Conservation (phyloP, 345 rosid genomes). For the Euphorbia tirucalli region DNA sequence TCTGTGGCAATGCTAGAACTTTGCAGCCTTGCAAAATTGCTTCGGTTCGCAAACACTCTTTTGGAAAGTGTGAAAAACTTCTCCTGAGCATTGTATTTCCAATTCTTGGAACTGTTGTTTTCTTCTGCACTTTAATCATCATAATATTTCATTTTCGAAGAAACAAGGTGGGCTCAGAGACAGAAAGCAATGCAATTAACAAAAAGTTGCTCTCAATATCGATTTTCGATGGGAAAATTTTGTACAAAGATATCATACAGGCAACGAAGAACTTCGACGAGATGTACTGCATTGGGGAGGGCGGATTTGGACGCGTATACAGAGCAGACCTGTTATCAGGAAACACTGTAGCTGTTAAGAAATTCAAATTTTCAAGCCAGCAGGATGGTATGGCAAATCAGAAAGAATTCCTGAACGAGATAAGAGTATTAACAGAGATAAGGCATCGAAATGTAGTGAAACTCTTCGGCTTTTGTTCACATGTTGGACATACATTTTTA, state of each 20-base stretch:
- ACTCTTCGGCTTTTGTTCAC: slow-evolving; percentile 32
- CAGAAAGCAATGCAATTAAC: background rate
- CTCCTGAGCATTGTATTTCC: slow-evolving; percentile 17
- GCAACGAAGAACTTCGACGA: slow-evolving; percentile 19
- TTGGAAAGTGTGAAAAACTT: background rate
- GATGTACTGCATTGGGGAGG: slow-evolving; percentile 19
- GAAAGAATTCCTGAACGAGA: slow-evolving; percentile 28
- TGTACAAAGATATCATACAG: slow-evolving; percentile 20
- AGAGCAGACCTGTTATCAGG: slow-evolving; percentile 13
- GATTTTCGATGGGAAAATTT: slow-evolving; percentile 16
- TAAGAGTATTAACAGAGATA: slow-evolving; percentile 18
- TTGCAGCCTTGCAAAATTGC: slow-evolving; percentile 17
- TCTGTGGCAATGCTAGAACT: slow-evolving; percentile 28
- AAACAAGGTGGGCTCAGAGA: background rate
- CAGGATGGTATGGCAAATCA: background rate
- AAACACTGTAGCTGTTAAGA: slow-evolving; percentile 26
- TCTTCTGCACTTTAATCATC: background rate
- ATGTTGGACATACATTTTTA: slow-evolving; percentile 23
- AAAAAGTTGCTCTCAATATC: background rate
- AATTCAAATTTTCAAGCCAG: too few relatives aligned
- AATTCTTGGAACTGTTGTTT: background rate
- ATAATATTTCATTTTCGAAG: background rate
- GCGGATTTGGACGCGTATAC: slow-evolving; percentile 31
- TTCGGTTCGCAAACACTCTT: background rate
- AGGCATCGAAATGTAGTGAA: slow-evolving; percentile 40